Evolutionary conservation across 2,329 filamentous ascomycete species (phyloP), one percentile per base, ranked within the genome.

Genomic region (Dactylellina sp.): DNA sequence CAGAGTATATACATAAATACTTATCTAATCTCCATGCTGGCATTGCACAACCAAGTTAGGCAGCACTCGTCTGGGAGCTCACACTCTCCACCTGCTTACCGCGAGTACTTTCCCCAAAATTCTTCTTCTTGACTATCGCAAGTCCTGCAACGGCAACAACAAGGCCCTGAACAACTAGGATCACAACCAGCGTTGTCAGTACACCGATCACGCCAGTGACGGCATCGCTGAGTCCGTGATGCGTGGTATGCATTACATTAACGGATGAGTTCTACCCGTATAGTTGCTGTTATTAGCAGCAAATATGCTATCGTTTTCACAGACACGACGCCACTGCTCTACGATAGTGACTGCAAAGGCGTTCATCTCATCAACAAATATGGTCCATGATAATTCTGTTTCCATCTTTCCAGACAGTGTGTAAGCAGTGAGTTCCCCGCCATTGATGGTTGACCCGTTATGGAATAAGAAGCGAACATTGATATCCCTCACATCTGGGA

Each of bases 391-490:
- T 44, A 79, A 49, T 16, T 62, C 66, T 9, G 42, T 52, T 11
- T 68, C 56, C 22, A 68, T 46, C 12, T 59, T 50, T 14, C 76
- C 76, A 76, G 89, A 89, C 6, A 89, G 83, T 0, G 87, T 85
- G 80, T 84, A 89, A 0, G 81, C 75, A 2, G 77, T 80, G 6
- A 86, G 70, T 0, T 80, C 79, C 4, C 79, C 78, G 0, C 77
- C 68, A 14, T 82, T 80, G 14, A 84, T 84, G 3, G 84, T 83
- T 2, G 71, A 66, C 14, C 71, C 71, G 42, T 84, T 83, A 32
- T 85, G 84, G 80, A 87, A 88, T 2, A 85, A 79, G 78, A 89
- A 87, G 12, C 86, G 84, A 2, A 89, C 83, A 61, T 80, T 82
- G 12, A 88, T 80, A 20, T 85, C 81, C 32, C 83, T 71, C 77